Evolutionary conservation across 1,284 basidiomycete species (phyloP), one percentile per base, ranked within the genome.

Genomic region (Trichosporon sp.): DNA sequence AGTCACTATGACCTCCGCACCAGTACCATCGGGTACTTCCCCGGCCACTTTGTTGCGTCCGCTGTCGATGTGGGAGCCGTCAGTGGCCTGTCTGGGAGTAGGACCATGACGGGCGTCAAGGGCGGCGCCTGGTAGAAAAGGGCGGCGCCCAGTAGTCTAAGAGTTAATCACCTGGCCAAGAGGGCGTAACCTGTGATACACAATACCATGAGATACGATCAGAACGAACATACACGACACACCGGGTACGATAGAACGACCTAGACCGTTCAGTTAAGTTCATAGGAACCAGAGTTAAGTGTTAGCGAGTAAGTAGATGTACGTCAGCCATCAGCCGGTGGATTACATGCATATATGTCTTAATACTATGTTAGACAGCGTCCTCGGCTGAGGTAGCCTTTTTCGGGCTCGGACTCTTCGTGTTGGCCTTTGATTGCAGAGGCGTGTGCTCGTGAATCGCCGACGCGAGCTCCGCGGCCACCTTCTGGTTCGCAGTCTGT

Each of bases 401-500:
- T 29, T 54, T 13, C 27, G 49, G 49, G 49, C 49, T 54, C 7
- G 49, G 49, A 16, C 49, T 54, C 49, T 54, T 54, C 25, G 49
- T 54, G 49, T 29, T 54, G 27, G 49, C 6, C 49, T 23, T n/a
- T 34, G 68, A 69, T 59, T 74, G 73, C 16, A 74, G 62, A 4
- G 78, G 78, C 14, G 73, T 75, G 62, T 74, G 65, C 31, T 78
- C 72, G 44, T 72, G 69, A 56, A 80, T 79, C 16, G 66, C 57
- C n/a, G 69, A 65, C 9, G 62, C 59, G 7, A 80, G 66, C 37
- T 80, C 80, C 31, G 66, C 58, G 2, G 87, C 87, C 58, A 86
- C 84, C 78, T 88, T 88, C 29, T 84, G 83, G 66, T 83, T 86
- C 27, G 84, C 80, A 40, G 86, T 82, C 87, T 88, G 67, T 0